Evolutionary conservation across 2,329 filamentous ascomycete genomes (phyloP), one percentile per base, ranked within the genome.

Genomic region (Trichoderma semiorbis): DNA sequence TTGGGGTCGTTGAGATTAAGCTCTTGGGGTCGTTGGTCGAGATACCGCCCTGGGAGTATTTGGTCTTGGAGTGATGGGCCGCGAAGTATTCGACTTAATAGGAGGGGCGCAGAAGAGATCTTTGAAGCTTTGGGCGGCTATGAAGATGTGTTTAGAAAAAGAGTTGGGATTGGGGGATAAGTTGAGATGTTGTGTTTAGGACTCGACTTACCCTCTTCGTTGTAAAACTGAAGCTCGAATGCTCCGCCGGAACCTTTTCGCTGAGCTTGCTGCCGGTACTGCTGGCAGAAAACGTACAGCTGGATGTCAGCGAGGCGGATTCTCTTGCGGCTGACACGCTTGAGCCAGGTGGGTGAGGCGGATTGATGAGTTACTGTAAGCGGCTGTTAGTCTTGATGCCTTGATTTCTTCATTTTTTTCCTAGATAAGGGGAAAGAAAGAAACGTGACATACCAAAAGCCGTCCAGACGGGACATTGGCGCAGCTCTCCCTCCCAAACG

Each of bases 401-500:
- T 18, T 43, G 16, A 18, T 10, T 43, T 43, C 16, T 43, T 43
- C 16, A 18, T 10, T n/a, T 43, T 43, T n/a, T n/a, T 7, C 16
- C 1, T 18, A 18, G 18, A 43, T 43, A 5, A 43, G 18, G 39
- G 39, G 39, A 39, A 16, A 7, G 36, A 36, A 43, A 18, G 36
- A 39, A 18, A 39, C 16, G 11, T 21, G 32, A 18, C 85, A 30
- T 80, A 90, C 88, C 80, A 75, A 91, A 91, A 3, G 89, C 88
- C 3, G 89, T 91, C 89, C 89, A 91, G 10, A 91, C 84, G 1
- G 89, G 89, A 75, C 87, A 89, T 65, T 82, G 81, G 34, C 81
- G 82, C 64, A 89, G 76, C 66, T 86, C 84, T 2, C 87, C 88
- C n/a, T 86, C 84, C 82, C 83, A 85, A 0, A 88, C 84, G 1